These are phyloP conservation scores for Meripilus lineatus DNA, from an alignment of 1,284 basidiomycete species.

Conservation along the genomic window DNA sequence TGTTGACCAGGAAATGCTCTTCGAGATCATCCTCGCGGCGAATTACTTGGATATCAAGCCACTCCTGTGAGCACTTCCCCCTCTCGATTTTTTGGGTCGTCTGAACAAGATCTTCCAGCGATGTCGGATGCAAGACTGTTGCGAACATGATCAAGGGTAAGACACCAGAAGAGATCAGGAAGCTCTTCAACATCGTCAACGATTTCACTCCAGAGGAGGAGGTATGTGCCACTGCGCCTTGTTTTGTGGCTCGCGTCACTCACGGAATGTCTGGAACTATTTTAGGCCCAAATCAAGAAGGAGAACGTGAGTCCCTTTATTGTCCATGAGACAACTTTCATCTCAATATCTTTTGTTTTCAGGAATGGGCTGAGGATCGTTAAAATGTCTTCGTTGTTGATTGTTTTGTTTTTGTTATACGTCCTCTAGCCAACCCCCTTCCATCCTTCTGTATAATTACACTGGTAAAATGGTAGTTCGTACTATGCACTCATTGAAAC, in stretches of 20 bases:
- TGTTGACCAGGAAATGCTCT: conserved; percentile 96
- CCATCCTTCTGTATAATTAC: neutral
- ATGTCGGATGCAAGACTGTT: conserved; percentile 99
- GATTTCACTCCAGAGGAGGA: conserved; percentile 99
- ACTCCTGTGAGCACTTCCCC: conserved; percentile 68
- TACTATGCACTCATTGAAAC: no score
- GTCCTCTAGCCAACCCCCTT: neutral
- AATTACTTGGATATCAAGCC: conserved; percentile 99
- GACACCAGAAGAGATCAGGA: conserved; percentile 94
- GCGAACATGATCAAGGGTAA: conserved; percentile 99
- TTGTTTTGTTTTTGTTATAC: neutral
- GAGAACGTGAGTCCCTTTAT: conserved; percentile 78
- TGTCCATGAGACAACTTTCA: conserved; percentile 7
- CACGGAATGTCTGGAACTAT: conserved; percentile 10
- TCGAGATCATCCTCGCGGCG: conserved; percentile 99
- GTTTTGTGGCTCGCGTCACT: neutral
- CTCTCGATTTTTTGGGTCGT: neutral
- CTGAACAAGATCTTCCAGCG: conserved; percentile 43
- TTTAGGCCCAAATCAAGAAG: conserved; percentile 96
- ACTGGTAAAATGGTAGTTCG: no score
- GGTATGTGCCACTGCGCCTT: conserved; percentile 39
- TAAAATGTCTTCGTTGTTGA: conserved; percentile 32
- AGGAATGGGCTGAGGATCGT: conserved; percentile 91
- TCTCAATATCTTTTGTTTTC: conserved; percentile 7
- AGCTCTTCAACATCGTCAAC: conserved; percentile 96